phyloP scores from a whole-genome alignment of 345 rosid genomes.

The Populus pruinosa region DNA sequence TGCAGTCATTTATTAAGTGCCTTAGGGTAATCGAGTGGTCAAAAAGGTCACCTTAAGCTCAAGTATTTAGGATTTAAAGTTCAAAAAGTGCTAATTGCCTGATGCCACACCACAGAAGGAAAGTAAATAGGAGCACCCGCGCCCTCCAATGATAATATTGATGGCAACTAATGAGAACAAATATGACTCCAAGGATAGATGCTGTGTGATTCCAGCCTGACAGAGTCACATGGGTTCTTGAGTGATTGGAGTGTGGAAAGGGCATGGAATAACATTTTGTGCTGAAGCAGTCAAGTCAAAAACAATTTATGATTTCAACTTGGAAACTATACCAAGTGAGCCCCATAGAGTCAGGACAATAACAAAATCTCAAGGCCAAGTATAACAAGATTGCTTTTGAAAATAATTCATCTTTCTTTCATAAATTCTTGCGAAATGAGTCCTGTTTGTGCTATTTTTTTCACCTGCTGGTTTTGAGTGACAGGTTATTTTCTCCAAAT shows the following conservation, averaged over 20 bases:
- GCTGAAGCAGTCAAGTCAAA: background rate
- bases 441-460: background rate
- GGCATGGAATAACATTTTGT: slow-evolving; percentile 20
- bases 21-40: slow-evolving; percentile 4
- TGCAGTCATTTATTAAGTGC: slow-evolving; percentile 1
- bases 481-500: background rate
- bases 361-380: slow-evolving; percentile 2
- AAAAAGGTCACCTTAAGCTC: background rate
- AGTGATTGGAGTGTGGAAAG: slow-evolving; percentile 19
- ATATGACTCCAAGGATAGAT: slow-evolving; percentile 18
- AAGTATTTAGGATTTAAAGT: background rate
- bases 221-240: slow-evolving; percentile 35
- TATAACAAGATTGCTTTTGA: slow-evolving; percentile 6
- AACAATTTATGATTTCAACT: slow-evolving; percentile 12
- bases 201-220: slow-evolving; percentile 24
- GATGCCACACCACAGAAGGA: background rate
- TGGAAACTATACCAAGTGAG: slow-evolving; percentile 11
- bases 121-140: slow-evolving; percentile 1
- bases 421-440: slow-evolving; percentile 13
- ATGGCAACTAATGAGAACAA: slow-evolving; percentile 14
- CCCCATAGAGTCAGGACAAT: slow-evolving; percentile 14
- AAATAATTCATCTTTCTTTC: slow-evolving; percentile 8
- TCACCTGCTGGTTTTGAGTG: background rate
- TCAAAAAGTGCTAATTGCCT: slow-evolving; percentile 1
- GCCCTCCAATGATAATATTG: slow-evolving; percentile 6